Conservation (phyloP, 495 filamentous ascomycete genomes). For the Durotheca rogersii region DNA sequence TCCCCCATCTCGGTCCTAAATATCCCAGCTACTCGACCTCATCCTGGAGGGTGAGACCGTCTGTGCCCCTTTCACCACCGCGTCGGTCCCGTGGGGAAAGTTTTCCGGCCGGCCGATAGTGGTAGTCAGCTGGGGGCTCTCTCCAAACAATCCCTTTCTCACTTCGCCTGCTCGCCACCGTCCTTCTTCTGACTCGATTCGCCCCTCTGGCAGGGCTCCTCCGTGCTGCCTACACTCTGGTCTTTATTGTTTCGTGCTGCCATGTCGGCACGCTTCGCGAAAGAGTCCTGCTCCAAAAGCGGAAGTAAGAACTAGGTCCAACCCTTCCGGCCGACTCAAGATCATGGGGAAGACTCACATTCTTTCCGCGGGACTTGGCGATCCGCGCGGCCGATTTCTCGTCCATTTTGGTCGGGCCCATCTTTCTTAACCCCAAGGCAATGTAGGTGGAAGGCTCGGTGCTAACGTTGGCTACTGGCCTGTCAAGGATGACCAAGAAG, state of each 20-base stretch:
- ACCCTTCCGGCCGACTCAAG: no score
- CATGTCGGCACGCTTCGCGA: constrained; percentile 45
- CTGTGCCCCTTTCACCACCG: neutral
- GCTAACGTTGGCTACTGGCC: neutral
- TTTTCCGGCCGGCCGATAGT: no score
- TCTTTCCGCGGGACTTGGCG: constrained; percentile 41
- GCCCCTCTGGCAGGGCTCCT: constrained; percentile 7
- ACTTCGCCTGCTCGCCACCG: constrained; percentile 16
- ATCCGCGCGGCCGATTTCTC: constrained; percentile 49
- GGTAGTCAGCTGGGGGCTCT: no score
- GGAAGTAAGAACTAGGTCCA: constrained; percentile 12
- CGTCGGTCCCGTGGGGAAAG: neutral
- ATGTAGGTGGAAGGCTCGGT: neutral
- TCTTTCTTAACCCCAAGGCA: constrained; percentile 15
- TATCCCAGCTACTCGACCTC: neutral
- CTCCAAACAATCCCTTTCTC: neutral
- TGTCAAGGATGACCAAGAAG: neutral
- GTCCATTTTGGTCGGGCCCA: constrained; percentile 48
- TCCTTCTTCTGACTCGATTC: constrained; percentile 16
- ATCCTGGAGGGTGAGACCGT: neutral
- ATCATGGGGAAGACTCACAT: constrained; percentile 28
- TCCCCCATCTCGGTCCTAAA: neutral
- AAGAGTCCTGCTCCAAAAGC: constrained; percentile 45
- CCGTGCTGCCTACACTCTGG: constrained; percentile 16
- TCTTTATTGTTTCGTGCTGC: constrained; percentile 44